Conservation (phyloP, 208 protist species). For the Trichomonas vaginalis region DNA sequence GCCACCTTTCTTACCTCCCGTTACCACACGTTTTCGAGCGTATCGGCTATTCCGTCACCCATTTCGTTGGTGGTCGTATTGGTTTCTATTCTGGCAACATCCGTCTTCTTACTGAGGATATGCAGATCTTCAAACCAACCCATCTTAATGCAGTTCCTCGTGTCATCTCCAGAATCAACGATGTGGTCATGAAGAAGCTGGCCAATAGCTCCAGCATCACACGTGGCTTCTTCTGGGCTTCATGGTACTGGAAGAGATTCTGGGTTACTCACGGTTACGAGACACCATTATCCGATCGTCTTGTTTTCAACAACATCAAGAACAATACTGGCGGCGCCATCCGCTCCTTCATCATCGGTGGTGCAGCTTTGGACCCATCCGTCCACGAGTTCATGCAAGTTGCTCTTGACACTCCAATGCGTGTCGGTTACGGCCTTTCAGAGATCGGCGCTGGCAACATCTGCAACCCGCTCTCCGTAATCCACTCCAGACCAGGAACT, state of each 20-base stretch:
- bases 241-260: not conserved
- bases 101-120: not conserved
- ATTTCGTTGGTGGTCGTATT: not conserved
- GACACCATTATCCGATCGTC: not conserved
- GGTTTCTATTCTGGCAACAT: not conserved
- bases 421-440: not conserved
- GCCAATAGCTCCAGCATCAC: not conserved
- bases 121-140: not conserved
- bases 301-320: not conserved
- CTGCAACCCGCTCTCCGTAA: not conserved
- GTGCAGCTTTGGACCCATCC: not conserved
- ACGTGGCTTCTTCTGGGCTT: not conserved
- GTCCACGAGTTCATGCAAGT: not conserved
- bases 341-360: not conserved
- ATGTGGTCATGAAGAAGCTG: conserved; percentile 46
- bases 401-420: not conserved
- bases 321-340: not conserved
- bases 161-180: conserved; percentile 48
- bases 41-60: not conserved
- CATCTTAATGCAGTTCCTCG: conserved; percentile 22
- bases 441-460: not conserved
- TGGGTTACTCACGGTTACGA: not conserved
- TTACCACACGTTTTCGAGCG: conserved; percentile 58
- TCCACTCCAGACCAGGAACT: not conserved
- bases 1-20: conserved; percentile 53